Percentiles rank a stretch among this genome's conserved stretches.
Evolutionary conservation across 139 green algal genomes (phyloP).

Genomic region (Volvox reticuliferus): DNA sequence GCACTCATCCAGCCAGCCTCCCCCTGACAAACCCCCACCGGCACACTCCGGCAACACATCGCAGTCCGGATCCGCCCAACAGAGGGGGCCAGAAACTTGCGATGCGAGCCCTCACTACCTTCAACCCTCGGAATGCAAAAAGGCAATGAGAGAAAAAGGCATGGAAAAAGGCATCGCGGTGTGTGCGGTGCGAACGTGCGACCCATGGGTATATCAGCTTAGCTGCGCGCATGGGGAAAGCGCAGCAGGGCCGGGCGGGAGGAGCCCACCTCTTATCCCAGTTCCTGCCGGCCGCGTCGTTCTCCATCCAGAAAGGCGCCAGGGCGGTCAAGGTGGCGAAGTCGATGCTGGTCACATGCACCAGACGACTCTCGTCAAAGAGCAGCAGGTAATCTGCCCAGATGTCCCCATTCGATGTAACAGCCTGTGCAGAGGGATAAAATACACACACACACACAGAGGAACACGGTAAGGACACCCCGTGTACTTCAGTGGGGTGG

Average conservation of each 20-base stretch:
- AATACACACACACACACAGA: neutral
- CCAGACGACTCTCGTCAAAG: slow-evolving; percentile 84
- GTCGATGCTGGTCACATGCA: slow-evolving; percentile 87
- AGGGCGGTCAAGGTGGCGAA: slow-evolving; percentile 80
- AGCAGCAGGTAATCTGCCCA: slow-evolving; percentile 80
- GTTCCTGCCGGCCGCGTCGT: slow-evolving; percentile 81
- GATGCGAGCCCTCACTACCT: neutral
- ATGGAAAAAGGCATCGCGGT: neutral
- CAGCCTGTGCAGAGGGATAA: neutral
- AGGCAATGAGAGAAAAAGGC: neutral
- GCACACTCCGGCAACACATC: too few species aligned
- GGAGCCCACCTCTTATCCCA: slow-evolving; percentile 74
- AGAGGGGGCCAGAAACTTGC: too few species aligned
- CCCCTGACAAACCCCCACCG: too few species aligned
- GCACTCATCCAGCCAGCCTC: too few species aligned
- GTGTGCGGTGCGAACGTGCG: too few species aligned
- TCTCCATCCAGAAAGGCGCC: slow-evolving; percentile 88
- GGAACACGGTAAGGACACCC: too few species aligned
- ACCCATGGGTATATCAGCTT: too few species aligned
- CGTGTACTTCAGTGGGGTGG: too few species aligned
- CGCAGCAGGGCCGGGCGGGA: neutral
- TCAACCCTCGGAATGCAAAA: too few species aligned
- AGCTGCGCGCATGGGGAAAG: neutral
- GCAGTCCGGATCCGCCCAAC: neutral
- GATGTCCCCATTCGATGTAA: slow-evolving; percentile 43